Evolutionary conservation across 805 yeast genomes (phyloP).

Genomic region (Myxozyma lipomycoides): DNA sequence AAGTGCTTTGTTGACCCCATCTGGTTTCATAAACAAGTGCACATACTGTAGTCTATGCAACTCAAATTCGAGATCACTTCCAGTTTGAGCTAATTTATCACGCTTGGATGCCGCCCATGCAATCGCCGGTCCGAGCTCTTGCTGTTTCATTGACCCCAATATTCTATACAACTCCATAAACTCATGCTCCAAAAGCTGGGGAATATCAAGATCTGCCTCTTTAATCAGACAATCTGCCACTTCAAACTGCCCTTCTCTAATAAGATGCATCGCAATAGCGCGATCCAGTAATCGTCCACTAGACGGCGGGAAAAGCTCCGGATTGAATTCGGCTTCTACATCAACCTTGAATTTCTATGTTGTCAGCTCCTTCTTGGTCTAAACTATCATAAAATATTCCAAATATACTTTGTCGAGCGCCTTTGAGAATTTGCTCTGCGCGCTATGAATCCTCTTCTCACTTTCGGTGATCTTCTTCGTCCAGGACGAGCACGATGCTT

Average conservation of each 20-base stretch:
- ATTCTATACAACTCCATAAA: conserved; percentile 46
- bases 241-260: conserved; percentile 46
- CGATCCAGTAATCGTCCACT: conserved; percentile 36
- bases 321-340: conserved; percentile 21
- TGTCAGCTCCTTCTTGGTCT: neutral
- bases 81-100: conserved; percentile 35
- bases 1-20: conserved; percentile 34
- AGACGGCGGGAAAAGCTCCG: conserved; percentile 22
- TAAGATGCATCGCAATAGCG: conserved; percentile 47
- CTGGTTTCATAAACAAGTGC: conserved; percentile 30
- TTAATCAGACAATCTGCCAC: conserved; percentile 36
- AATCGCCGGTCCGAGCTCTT: conserved; percentile 46
- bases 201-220: conserved; percentile 31
- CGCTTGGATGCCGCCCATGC: conserved; percentile 44
- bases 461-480: conserved; percentile 27
- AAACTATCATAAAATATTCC: neutral
- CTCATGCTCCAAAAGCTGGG: conserved; percentile 37
- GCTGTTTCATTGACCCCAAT: conserved; percentile 38
- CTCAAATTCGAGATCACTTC: conserved; percentile 46
- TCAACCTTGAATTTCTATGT: conserved; percentile 22
- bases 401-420: conserved; percentile 36
- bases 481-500: conserved; percentile 14
- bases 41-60: conserved; percentile 46
- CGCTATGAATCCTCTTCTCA: conserved; percentile 34
- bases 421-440: conserved; percentile 35